These are phyloP conservation scores for Ogataea hybrid DNA, from an alignment of 1,139 yeast species.

Conservation along the genomic window DNA sequence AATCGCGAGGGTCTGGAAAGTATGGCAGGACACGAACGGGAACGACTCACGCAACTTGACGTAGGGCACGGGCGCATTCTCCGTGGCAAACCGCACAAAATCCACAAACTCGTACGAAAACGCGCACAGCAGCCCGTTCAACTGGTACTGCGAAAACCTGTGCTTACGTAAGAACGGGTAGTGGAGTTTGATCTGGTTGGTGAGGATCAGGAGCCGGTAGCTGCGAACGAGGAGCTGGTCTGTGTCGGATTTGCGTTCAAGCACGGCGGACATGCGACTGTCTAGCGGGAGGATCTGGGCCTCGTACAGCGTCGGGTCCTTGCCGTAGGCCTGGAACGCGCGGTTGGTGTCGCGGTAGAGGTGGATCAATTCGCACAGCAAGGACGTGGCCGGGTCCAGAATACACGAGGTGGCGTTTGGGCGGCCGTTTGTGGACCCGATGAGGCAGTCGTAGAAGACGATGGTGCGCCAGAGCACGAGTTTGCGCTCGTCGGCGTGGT, in stretches of 20 bases:
- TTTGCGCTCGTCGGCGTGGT: neutral
- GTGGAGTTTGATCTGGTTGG: slow-evolving; percentile 9
- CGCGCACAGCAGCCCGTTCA: slow-evolving; percentile 1
- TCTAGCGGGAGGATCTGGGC: slow-evolving; percentile 5
- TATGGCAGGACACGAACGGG: slow-evolving; percentile 4
- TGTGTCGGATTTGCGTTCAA: neutral
- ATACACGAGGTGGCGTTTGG: slow-evolving; percentile 8
- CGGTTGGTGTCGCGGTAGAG: neutral
- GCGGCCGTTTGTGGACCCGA: slow-evolving; percentile 8
- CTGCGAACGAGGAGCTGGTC: neutral
- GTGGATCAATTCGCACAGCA: neutral
- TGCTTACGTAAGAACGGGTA: slow-evolving; percentile 5
- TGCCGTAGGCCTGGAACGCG: neutral
- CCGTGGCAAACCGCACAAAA: neutral
- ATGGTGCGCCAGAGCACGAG: slow-evolving; percentile 3
- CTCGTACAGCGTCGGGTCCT: neutral
- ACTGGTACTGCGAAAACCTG: slow-evolving; percentile 3
- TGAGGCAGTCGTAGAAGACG: slow-evolving; percentile 5
- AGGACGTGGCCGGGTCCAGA: neutral
- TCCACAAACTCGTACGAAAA: slow-evolving; percentile 1
- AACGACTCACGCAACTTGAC: slow-evolving; percentile 2
- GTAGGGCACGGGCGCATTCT: neutral
- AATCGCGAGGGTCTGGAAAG: slow-evolving; percentile 2
- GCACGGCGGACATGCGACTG: neutral
- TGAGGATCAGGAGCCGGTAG: slow-evolving; percentile 3